These are phyloP conservation scores for Pseudonitzschia pungens DNA, from an alignment of 108 stramenopile species.

Conservation along the genomic window DNA sequence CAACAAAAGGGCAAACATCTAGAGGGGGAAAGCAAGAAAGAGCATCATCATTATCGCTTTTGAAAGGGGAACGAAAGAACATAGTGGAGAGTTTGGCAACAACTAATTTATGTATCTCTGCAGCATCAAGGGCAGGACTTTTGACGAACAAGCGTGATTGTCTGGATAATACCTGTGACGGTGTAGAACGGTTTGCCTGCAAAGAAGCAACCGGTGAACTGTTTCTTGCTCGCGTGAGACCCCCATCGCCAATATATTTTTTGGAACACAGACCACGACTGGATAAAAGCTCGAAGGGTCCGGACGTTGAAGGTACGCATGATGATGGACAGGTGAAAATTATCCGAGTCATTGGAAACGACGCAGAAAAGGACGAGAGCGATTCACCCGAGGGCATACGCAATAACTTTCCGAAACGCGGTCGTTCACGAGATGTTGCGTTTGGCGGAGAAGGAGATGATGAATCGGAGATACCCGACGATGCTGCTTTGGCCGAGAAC, in stretches of 20 bases:
- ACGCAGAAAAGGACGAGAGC: background rate
- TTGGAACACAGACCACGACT: background rate
- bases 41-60: no score
- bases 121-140: background rate
- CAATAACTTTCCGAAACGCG: background rate
- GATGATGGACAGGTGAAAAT: background rate
- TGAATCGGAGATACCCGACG: background rate
- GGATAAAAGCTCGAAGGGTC: background rate
- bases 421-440: background rate
- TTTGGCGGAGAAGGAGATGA: background rate
- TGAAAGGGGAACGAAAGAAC: no score
- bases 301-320: background rate
- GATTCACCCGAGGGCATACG: background rate
- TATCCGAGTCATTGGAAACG: background rate
- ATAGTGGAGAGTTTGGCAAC: no score
- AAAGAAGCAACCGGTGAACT: background rate
- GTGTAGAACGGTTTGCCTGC: slow-evolving; percentile 2
- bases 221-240: background rate
- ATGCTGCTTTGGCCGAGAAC: no score
- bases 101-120: background rate
- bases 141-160: slow-evolving; percentile 2
- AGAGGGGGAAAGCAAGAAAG: no score
- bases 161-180: slow-evolving; percentile 9
- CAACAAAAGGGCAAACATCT: background rate
- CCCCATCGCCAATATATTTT: background rate